A percentile compares a stretch with the other conserved stretches of the same genome.
These are phyloP conservation scores for Xylaria sp. DNA, from an alignment of 2,329 filamentous ascomycete genomes.

Conservation along the genomic window DNA sequence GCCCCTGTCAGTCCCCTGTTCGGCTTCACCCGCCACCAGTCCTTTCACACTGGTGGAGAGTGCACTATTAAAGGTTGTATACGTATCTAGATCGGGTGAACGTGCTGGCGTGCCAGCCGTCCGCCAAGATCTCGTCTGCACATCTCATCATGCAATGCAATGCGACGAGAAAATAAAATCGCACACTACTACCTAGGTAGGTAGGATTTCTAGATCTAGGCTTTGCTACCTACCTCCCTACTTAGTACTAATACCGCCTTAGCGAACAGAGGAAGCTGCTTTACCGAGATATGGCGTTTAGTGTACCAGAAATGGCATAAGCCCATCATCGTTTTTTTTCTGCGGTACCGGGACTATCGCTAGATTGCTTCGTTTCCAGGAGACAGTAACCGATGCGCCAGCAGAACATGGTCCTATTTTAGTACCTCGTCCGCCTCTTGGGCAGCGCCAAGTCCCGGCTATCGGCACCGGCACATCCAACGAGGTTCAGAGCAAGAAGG, in stretches of 20 bases:
- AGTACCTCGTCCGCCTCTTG: conserved; percentile 4
- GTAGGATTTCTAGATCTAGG: conserved; percentile 16
- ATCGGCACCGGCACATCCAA: conserved; percentile 16
- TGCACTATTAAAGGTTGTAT: neutral
- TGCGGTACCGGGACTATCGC: conserved; percentile 23
- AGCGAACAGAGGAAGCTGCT: conserved; percentile 20
- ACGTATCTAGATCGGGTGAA: conserved; percentile 23
- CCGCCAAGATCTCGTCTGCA: conserved; percentile 26
- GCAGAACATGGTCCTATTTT: conserved; percentile 31
- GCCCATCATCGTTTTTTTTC: conserved; percentile 21
- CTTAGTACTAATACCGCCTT: neutral
- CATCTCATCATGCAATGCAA: conserved; percentile 32
- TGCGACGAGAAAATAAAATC: conserved; percentile 23
- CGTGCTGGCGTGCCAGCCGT: conserved; percentile 24
- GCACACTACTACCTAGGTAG: neutral
- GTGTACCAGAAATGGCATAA: conserved; percentile 22
- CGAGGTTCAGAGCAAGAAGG: neutral
- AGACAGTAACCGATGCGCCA: conserved; percentile 27
- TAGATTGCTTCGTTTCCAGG: conserved; percentile 30
- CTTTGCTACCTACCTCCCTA: conserved; percentile 2
- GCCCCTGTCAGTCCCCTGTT: conserved; percentile 17
- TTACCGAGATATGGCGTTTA: conserved; percentile 21
- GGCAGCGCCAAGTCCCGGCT: conserved; percentile 4
- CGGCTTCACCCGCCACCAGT: conserved; percentile 22
- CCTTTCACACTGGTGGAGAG: conserved; percentile 3